Conservation (phyloP, 2,329 filamentous ascomycete genomes). For the Nannizziopsis arthrosporioides region DNA sequence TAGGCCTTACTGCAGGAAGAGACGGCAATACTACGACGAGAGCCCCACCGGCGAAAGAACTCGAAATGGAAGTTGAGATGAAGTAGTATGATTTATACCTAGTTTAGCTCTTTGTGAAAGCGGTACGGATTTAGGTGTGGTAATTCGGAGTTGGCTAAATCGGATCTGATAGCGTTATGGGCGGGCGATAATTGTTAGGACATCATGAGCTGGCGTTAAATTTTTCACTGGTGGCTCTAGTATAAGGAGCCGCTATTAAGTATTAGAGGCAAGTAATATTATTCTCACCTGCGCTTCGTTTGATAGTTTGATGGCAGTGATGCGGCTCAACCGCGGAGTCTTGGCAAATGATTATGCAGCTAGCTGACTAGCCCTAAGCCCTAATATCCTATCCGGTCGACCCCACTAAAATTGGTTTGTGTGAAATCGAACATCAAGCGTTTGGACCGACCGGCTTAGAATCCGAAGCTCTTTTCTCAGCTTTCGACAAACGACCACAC, state of each 20-base stretch:
- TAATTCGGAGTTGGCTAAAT: neutral
- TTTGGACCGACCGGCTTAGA: slow-evolving; percentile 2
- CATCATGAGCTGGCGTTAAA: no score
- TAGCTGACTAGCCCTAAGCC: slow-evolving; percentile 24
- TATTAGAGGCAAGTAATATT: no score
- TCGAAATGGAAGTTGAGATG: slow-evolving; percentile 42
- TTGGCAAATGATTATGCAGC: neutral
- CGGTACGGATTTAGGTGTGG: neutral
- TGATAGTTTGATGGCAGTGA: no score
- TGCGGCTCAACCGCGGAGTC: no score
- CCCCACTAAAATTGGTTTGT: slow-evolving; percentile 28
- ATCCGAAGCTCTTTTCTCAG: slow-evolving; percentile 5
- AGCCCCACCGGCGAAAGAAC: slow-evolving; percentile 16
- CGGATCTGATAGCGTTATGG: neutral
- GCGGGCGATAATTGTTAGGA: no score
- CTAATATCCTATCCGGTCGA: slow-evolving; percentile 27
- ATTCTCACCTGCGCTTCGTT: no score
- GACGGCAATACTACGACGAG: slow-evolving; percentile 20
- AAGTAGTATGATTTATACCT: slow-evolving; percentile 25
- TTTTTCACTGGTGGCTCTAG: no score
- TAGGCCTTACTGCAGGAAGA: slow-evolving; percentile 31
- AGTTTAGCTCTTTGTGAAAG: neutral
- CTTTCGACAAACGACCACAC: slow-evolving; percentile 8
- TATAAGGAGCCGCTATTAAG: no score
- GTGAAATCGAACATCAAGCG: slow-evolving; percentile 14